Conservation (phyloP, 768 basidiomycete genomes). For the Boletus tylopilopsis region DNA sequence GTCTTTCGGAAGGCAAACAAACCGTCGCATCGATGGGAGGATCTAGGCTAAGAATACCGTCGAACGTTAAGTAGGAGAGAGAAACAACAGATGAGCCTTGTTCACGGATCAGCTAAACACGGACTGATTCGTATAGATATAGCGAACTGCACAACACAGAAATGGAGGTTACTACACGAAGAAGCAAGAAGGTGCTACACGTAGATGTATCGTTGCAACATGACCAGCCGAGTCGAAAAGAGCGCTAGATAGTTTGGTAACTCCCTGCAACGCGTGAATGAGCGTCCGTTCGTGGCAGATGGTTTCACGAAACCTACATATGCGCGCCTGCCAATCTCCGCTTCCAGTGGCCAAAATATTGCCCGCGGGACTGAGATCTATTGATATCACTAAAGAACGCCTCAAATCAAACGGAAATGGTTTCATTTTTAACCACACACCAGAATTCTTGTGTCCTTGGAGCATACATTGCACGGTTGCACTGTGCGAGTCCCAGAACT, state of each 20-base stretch:
- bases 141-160: slow-evolving; percentile 11
- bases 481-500: slow-evolving; percentile 83
- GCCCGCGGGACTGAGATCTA: slow-evolving; percentile 61
- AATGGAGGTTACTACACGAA: slow-evolving; percentile 22
- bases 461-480: slow-evolving; percentile 90
- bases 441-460: slow-evolving; percentile 70
- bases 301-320: slow-evolving; percentile 44
- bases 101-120: slow-evolving; percentile 5
- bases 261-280: slow-evolving; percentile 21
- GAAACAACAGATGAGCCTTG: slow-evolving; percentile 4
- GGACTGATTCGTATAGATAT: slow-evolving; percentile 23
- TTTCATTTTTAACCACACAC: slow-evolving; percentile 33
- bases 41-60: slow-evolving; percentile 4
- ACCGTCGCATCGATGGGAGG: background rate
- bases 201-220: slow-evolving; percentile 17
- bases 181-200: slow-evolving; percentile 28
- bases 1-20: no score
- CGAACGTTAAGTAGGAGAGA: slow-evolving; percentile 1
- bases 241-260: slow-evolving; percentile 27
- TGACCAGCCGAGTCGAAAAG: slow-evolving; percentile 2
- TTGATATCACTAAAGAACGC: slow-evolving; percentile 54
- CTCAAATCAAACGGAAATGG: slow-evolving; percentile 6
- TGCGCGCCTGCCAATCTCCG: slow-evolving; percentile 68
- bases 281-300: background rate
- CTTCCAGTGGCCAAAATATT: slow-evolving; percentile 64